phyloP scores from a whole-genome alignment of 148 eudicot genomes.

The Camellia sinensis region DNA sequence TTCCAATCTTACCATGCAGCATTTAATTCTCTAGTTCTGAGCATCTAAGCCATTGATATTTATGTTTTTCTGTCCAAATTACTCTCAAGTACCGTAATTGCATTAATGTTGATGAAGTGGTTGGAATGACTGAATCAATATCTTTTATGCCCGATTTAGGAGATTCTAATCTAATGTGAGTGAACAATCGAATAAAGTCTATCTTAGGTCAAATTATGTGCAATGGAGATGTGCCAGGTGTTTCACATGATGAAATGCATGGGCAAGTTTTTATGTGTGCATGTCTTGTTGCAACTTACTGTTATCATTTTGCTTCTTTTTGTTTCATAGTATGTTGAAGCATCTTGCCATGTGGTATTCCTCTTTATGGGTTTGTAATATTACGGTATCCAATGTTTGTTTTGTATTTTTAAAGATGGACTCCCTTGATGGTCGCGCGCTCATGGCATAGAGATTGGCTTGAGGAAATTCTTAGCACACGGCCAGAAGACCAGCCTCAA shows the following conservation, averaged over 20 bases:
- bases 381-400: not conserved
- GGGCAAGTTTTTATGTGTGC: not conserved
- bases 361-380: not conserved
- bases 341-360: not conserved
- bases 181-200: not conserved
- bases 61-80: not conserved
- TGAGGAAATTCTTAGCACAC: conserved; percentile 41
- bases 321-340: not conserved
- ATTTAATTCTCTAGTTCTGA: not conserved
- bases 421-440: conserved; percentile 60
- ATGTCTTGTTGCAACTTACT: not conserved
- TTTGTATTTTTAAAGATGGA: conserved; percentile 38
- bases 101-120: too few relatives aligned
- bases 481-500: conserved; percentile 22
- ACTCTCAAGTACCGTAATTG: not conserved
- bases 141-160: not conserved
- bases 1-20: not conserved
- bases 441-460: conserved; percentile 60
- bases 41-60: not conserved
- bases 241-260: not conserved
- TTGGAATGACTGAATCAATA: too few relatives aligned
- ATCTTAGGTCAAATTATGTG: not conserved
- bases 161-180: not conserved
- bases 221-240: not conserved
- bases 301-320: not conserved